A percentile compares a stretch with the other conserved stretches of the same genome.
phyloP scores from a whole-genome alignment of 331 rosid genomes.

The Erythrophleum ivorense region DNA sequence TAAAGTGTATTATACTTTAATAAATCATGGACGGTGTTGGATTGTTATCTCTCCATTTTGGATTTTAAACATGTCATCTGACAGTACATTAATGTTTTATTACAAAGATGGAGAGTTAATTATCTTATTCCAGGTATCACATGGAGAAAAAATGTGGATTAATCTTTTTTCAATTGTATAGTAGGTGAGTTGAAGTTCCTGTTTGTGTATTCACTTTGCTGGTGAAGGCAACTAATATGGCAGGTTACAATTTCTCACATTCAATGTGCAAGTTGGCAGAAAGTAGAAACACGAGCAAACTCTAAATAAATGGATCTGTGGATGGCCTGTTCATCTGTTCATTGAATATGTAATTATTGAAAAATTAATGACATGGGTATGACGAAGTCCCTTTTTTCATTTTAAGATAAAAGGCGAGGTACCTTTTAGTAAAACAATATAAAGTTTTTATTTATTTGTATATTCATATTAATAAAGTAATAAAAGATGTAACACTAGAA shows the following conservation, averaged over 20 bases:
- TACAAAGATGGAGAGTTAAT: not conserved
- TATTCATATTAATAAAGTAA: not conserved
- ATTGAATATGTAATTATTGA: not conserved
- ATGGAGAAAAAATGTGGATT: not conserved
- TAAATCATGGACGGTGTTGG: not conserved
- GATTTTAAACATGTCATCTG: not conserved
- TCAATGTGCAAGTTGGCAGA: not conserved
- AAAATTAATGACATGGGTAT: not conserved
- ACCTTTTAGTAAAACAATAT: not conserved
- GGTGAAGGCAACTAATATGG: not conserved
- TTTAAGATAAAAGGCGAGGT: not conserved
- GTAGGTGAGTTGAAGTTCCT: not conserved
- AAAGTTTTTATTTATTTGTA: not conserved
- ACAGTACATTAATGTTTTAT: slow-evolving; percentile 1
- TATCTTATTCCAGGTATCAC: not conserved
- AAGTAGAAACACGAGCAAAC: not conserved
- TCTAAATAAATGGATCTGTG: not conserved
- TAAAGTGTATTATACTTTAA: not conserved
- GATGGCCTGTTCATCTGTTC: slow-evolving; percentile 8
- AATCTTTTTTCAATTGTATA: not conserved
- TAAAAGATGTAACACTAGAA: not conserved
- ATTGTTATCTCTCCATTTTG: not conserved
- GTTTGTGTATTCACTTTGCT: slow-evolving; percentile 11
- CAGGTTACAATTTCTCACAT: not conserved
- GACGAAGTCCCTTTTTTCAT: not conserved